Conservation (phyloP, 78 protist species). For the Salpingoeca rosetta region DNA sequence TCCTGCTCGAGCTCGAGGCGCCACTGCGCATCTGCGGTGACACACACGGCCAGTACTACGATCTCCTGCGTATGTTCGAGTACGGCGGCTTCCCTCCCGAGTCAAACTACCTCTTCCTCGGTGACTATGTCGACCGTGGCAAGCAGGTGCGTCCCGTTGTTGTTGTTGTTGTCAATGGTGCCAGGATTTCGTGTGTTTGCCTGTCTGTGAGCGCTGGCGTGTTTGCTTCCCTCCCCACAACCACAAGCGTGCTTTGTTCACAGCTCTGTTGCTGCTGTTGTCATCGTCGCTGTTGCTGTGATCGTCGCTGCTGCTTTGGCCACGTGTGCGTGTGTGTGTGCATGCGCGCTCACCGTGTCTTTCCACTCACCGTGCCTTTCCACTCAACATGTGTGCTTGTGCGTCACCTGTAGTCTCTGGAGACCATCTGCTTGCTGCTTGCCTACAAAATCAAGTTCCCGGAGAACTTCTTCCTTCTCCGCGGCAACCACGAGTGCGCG, state of each 20-base stretch:
- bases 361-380: too few species aligned
- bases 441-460: conserved; percentile 98
- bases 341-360: too few species aligned
- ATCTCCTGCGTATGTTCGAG: conserved; percentile 94
- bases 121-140: conserved; percentile 99
- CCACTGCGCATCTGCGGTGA: conserved; percentile 92
- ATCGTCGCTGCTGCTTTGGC: too few species aligned
- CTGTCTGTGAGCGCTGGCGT: too few species aligned
- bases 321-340: too few species aligned
- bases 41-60: conserved; percentile 97
- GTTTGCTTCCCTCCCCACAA: too few species aligned
- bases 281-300: too few species aligned
- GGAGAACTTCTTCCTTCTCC: conserved; percentile 96
- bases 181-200: too few species aligned
- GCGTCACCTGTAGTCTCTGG: conserved; percentile 70
- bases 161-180: too few species aligned
- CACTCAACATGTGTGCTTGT: too few species aligned
- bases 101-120: conserved; percentile 96
- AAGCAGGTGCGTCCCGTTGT: conserved; percentile 27
- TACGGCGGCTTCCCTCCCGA: conserved; percentile 98
- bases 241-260: too few species aligned
- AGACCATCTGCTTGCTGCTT: conserved; percentile 93
- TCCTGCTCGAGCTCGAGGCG: conserved; percentile 90
- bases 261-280: too few species aligned
- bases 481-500: conserved; percentile 99